A percentile compares a stretch with the other conserved stretches of the same genome.
phyloP scores from a whole-genome alignment of 169 alveolate species.

The Cryptosporidium baileyi region DNA sequence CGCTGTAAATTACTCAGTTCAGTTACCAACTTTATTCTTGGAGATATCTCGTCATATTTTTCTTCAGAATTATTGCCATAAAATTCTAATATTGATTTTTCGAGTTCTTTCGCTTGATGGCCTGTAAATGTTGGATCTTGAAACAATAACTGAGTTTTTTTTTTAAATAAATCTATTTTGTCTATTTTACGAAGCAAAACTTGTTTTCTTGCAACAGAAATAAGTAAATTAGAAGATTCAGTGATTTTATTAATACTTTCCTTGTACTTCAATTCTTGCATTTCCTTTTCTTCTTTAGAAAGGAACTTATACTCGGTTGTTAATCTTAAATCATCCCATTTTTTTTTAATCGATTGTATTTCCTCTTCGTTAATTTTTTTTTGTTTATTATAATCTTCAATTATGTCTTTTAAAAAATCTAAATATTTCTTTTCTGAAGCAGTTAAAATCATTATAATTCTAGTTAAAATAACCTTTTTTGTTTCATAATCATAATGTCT shows the following conservation, averaged over 20 bases:
- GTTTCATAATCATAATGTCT: constrained; percentile 23
- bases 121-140: constrained; percentile 50
- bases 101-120: constrained; percentile 7
- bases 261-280: constrained; percentile 2
- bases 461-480: neutral
- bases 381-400: neutral
- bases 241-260: neutral
- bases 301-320: constrained; percentile 13
- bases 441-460: neutral
- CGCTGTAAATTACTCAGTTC: neutral
- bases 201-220: neutral
- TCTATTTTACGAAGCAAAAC: constrained; percentile 23
- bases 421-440: constrained; percentile 22
- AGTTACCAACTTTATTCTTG: constrained; percentile 1
- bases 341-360: neutral
- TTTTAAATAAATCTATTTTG: neutral
- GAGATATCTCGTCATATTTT: constrained; percentile 7
- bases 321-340: neutral
- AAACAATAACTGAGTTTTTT: constrained; percentile 1
- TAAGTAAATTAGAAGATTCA: neutral
- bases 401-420: constrained; percentile 7
- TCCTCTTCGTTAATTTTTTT: neutral
- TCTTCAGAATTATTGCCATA: constrained; percentile 1
- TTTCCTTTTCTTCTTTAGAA: constrained; percentile 21
- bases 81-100: constrained; percentile 8